Evolutionary conservation across 805 yeast species (phyloP).

Genomic region (Nakazawaea pomicola): DNA sequence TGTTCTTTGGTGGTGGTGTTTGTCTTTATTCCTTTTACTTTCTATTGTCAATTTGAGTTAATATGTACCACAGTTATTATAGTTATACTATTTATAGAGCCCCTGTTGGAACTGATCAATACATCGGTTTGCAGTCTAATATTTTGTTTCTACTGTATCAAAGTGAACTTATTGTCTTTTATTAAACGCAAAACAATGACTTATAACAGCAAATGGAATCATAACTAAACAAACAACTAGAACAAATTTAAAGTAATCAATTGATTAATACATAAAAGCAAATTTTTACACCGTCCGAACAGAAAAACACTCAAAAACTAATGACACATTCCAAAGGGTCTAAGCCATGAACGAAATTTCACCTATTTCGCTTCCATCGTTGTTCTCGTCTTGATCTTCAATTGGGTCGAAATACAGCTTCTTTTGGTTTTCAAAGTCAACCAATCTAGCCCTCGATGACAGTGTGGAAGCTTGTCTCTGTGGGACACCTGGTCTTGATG

Average conservation of each 20-base stretch:
- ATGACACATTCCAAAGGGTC: no score
- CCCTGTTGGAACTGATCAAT: no score
- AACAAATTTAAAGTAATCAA: no score
- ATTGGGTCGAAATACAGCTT: slow-evolving; percentile 18
- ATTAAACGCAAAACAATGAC: no score
- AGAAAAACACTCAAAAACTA: neutral
- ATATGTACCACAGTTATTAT: neutral
- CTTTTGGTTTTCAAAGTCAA: slow-evolving; percentile 28
- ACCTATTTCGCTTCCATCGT: slow-evolving; percentile 24
- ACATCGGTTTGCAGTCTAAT: no score
- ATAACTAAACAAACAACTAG: no score
- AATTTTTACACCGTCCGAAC: neutral
- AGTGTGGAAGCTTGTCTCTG: slow-evolving; percentile 10
- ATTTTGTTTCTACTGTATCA: no score
- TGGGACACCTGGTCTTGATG: slow-evolving; percentile 2
- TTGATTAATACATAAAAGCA: neutral
- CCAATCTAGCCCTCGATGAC: slow-evolving; percentile 26
- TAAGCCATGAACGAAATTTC: slow-evolving; percentile 20
- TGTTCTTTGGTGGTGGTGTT: no score
- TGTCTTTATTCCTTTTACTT: neutral
- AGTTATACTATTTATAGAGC: neutral
- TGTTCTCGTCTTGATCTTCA: slow-evolving; percentile 26
- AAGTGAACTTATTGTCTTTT: no score
- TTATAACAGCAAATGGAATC: no score
- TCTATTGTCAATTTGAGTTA: neutral